A percentile compares a stretch with the other conserved stretches of the same genome.
These are phyloP conservation scores for Claviceps maximensis DNA, from an alignment of 2,329 filamentous ascomycete genomes.

Conservation along the genomic window DNA sequence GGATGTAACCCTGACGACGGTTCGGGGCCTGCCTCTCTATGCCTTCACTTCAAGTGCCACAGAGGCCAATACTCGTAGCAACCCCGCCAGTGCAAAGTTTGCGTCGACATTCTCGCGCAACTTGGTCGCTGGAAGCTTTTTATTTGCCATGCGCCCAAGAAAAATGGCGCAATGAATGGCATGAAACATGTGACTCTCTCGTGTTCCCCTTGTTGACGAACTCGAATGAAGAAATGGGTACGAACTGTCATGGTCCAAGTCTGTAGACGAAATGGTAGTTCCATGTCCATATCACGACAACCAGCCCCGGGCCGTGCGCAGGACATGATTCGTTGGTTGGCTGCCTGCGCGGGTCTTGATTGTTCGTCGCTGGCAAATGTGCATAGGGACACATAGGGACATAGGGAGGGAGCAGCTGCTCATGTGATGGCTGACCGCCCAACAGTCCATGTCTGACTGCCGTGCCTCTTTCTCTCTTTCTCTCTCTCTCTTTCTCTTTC, in stretches of 20 bases:
- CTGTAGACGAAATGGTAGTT: neutral
- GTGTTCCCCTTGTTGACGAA: neutral
- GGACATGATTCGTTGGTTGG: neutral
- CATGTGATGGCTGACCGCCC: neutral
- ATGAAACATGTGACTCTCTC: conserved; percentile 1
- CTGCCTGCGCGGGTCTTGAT: too few relatives aligned
- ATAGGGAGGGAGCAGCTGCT: too few relatives aligned
- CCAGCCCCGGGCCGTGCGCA: neutral
- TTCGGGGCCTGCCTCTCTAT: neutral
- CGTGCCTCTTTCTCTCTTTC: neutral
- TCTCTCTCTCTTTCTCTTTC: too few relatives aligned
- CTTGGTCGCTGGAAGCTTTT: too few relatives aligned
- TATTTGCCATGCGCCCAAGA: neutral
- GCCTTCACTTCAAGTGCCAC: neutral
- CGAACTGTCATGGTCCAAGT: neutral
- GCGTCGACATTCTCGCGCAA: too few relatives aligned
- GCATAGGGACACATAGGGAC: too few relatives aligned
- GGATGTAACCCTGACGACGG: neutral
- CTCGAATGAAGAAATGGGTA: neutral
- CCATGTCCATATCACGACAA: neutral
- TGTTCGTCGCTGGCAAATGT: too few relatives aligned
- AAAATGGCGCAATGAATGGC: neutral
- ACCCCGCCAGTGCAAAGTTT: neutral
- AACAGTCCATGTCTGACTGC: neutral
- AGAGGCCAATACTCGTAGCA: neutral